These are phyloP conservation scores for Colletotrichum nymphaeae DNA, from an alignment of 2,329 filamentous ascomycete genomes.

Conservation along the genomic window DNA sequence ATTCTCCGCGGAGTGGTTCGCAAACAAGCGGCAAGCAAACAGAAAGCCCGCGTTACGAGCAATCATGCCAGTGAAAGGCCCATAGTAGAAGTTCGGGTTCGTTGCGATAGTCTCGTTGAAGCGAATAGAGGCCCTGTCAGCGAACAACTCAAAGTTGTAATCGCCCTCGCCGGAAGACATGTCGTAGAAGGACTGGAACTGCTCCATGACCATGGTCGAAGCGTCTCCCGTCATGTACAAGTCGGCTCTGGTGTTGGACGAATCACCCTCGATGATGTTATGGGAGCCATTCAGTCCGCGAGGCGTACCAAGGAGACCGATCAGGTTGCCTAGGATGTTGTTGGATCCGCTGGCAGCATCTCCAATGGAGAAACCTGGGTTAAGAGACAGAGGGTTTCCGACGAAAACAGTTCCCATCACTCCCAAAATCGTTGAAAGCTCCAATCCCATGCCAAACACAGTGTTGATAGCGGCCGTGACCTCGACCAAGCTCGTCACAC, in stretches of 20 bases:
- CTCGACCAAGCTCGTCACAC: constrained; percentile 38
- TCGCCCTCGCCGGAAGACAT: constrained; percentile 31
- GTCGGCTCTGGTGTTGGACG: constrained; percentile 62
- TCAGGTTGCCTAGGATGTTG: constrained; percentile 54
- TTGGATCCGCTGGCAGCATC: constrained; percentile 51
- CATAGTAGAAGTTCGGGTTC: constrained; percentile 67
- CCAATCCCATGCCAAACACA: constrained; percentile 60
- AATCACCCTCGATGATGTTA: constrained; percentile 66
- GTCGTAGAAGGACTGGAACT: constrained; percentile 56
- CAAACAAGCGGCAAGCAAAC: constrained; percentile 55
- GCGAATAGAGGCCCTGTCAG: constrained; percentile 53
- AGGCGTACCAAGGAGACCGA: constrained; percentile 57
- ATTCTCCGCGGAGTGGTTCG: constrained; percentile 56
- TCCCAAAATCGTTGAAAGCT: constrained; percentile 53
- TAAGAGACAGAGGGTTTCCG: constrained; percentile 61
- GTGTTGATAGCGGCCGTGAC: constrained; percentile 35
- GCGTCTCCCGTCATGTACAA: constrained; percentile 63
- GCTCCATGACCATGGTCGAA: constrained; percentile 61
- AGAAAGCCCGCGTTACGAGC: constrained; percentile 60
- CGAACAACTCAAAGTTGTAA: constrained; percentile 53
- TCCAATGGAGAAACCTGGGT: constrained; percentile 64
- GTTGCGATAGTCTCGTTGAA: constrained; percentile 59
- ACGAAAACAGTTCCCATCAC: constrained; percentile 59
- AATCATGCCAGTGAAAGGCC: constrained; percentile 61
- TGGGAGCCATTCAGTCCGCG: constrained; percentile 63